Conservation (phyloP, 192 early-diverging fungal species). For the Backusella tuberculispora region DNA sequence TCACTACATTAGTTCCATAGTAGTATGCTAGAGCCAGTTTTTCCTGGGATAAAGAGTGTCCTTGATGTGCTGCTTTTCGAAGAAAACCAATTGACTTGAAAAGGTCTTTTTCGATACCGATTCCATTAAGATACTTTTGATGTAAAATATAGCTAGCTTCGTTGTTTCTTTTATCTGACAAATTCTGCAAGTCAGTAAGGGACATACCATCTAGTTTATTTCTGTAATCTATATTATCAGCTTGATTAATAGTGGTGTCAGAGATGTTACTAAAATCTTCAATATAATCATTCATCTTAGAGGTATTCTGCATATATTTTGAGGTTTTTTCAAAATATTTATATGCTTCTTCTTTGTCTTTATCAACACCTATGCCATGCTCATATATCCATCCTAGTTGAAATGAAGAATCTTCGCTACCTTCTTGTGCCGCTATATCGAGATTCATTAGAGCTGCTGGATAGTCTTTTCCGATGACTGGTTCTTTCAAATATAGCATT, state of each 20-base stretch:
- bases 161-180: background rate
- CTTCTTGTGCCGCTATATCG: conserved; percentile 1
- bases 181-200: background rate
- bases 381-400: background rate
- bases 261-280: too few relatives aligned
- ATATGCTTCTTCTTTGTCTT: background rate
- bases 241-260: too few relatives aligned
- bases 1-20: background rate
- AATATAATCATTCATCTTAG: too few relatives aligned
- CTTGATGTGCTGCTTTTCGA: background rate
- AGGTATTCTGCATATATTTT: background rate
- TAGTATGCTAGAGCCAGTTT: background rate
- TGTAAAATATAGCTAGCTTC: background rate
- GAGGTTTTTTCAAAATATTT: background rate
- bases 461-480: background rate
- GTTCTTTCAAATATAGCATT: background rate
- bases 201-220: too few relatives aligned
- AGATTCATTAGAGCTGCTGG: background rate
- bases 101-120: rapidly evolving
- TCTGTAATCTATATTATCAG: too few relatives aligned
- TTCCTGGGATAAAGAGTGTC: background rate
- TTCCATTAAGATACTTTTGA: background rate
- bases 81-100: background rate
- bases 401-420: background rate
- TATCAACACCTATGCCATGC: background rate